phyloP scores from a whole-genome alignment of 108 stramenopile species.

The Nannochloropsis gaditana region DNA sequence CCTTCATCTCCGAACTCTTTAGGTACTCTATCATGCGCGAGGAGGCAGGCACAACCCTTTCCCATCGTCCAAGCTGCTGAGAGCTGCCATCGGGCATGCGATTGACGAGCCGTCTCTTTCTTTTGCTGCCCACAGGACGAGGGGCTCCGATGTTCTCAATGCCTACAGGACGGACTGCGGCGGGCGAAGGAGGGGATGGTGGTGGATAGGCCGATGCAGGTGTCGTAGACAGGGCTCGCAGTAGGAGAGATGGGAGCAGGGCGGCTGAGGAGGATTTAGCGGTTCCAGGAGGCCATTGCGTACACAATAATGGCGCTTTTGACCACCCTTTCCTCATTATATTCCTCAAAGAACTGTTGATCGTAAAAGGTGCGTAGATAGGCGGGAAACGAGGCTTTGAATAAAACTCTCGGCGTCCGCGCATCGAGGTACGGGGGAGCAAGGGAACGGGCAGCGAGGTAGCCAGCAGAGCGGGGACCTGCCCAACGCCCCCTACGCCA shows the following conservation, averaged over 20 bases:
- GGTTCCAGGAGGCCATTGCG: neutral
- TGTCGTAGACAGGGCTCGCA: neutral
- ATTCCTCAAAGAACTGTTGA: neutral
- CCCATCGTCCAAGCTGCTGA: neutral
- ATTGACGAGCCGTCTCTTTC: neutral
- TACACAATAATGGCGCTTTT: neutral
- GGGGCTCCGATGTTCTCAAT: neutral
- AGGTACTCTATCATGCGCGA: constrained; percentile 20
- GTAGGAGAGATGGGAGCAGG: neutral
- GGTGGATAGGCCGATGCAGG: neutral
- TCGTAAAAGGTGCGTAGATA: no score
- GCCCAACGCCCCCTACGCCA: no score
- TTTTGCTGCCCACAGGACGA: neutral
- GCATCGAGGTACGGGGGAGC: no score
- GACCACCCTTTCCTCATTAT: neutral
- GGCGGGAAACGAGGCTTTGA: no score
- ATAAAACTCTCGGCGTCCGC: no score
- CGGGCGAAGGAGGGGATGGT: neutral
- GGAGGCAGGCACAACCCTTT: constrained; percentile 9
- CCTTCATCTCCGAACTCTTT: neutral
- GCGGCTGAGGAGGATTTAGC: neutral
- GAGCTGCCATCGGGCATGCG: neutral
- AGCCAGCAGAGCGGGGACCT: no score
- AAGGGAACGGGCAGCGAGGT: no score
- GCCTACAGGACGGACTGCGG: no score